Base-by-base conservation (phyloP, 768 basidiomycete species). In the Russula griseocarnosa region DNA sequence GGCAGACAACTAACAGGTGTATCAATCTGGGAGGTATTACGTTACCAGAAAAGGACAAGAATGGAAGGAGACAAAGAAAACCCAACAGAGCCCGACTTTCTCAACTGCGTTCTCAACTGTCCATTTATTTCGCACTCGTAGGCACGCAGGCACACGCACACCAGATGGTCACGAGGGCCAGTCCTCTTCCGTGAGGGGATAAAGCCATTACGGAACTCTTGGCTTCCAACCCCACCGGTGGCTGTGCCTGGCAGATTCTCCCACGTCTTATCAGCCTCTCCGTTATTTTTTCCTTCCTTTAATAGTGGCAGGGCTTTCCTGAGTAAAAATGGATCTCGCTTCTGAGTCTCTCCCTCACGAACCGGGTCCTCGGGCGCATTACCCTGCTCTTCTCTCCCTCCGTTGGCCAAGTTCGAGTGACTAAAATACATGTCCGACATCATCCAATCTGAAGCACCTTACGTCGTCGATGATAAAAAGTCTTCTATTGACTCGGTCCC, bases 261-360 rank as follows among this genome's bases (percentile, higher is more conserved):
- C 14, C 42, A 49, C 51, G 30, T 42, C 61, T 62, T 55, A 62
- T 56, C 61, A 28, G 16, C 46, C 7, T 38, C 49, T 20, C 14
- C 3, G 16, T 2, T 47, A 3, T 26, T 44, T 24, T 52, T 58
- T n/a, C n/a, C 11, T n/a, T 8, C n/a, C 9, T n/a, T 62, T 42
- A 50, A 34, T 26, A 26, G 30, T 18, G 26, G 38, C 26, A 3
- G 20, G 42, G 10, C 7, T 26, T 20, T 8, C n/a, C n/a, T n/a
- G n/a, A 5, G 9, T 38, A 52, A 46, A 26, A 28, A 58, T 58
- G 62, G 51, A 10, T 13, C 50, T 40, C 40, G 44, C 46, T 36
- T 22, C 28, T 5, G 3, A 30, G 28, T 30, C 5, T 49, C 40
- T 46, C 57, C 42, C 50, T 60, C 26, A 3, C 51, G 30, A 18